phyloP scores from a whole-genome alignment of 2,329 filamentous ascomycete genomes.

The Clonostachys sp. region DNA sequence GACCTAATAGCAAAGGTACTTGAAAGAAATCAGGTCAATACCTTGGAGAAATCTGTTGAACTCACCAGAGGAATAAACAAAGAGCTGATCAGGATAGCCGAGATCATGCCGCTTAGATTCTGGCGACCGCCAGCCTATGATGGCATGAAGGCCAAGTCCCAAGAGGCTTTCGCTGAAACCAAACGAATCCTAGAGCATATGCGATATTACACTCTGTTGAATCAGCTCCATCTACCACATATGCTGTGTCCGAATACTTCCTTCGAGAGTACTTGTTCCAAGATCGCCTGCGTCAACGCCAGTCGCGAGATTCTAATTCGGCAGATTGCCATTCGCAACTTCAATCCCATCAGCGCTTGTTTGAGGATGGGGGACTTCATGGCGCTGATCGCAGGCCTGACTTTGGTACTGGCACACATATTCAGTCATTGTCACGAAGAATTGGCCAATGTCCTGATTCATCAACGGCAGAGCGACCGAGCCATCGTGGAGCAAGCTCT shows the following conservation, averaged over 20 bases:
- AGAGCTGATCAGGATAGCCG: background rate
- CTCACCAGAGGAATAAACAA: background rate
- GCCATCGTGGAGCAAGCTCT: background rate
- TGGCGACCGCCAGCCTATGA: background rate
- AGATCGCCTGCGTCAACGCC: constrained; percentile 27
- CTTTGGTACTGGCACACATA: constrained; percentile 21
- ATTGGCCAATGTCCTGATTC: background rate
- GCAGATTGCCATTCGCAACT: constrained; percentile 23
- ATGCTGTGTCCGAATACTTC: constrained; percentile 7
- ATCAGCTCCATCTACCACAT: constrained; percentile 6
- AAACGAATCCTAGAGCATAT: background rate
- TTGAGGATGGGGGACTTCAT: constrained; percentile 29
- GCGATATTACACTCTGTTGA: background rate
- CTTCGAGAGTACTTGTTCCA: constrained; percentile 15
- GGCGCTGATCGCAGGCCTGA: constrained; percentile 27
- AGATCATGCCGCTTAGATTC: background rate
- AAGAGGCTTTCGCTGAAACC: background rate
- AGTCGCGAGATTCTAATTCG: constrained; percentile 28
- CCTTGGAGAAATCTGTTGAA: background rate
- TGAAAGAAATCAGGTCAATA: background rate
- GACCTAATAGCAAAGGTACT: background rate
- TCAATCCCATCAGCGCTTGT: constrained; percentile 18
- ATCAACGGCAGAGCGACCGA: background rate
- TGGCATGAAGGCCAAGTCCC: background rate
- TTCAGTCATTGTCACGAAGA: background rate